Evolutionary conservation across 2,329 filamentous ascomycete species (phyloP).

Genomic region (Pseudohalonectria lignicola): DNA sequence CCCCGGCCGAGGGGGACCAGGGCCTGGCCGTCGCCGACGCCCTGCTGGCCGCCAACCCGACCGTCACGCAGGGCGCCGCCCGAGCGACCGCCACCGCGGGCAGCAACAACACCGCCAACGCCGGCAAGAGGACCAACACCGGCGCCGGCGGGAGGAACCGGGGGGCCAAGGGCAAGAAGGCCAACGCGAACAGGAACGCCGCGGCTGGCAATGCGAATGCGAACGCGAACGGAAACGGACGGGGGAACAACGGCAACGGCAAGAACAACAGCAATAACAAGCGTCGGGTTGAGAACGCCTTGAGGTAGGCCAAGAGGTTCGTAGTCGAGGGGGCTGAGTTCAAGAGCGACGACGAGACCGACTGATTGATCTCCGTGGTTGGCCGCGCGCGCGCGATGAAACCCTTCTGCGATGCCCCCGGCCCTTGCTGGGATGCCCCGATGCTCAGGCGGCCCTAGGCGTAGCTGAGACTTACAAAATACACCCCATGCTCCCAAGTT

Average conservation of each 20-base stretch:
- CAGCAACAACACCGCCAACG: not conserved
- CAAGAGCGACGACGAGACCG: not conserved
- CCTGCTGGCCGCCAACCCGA: slow-evolving; percentile 14
- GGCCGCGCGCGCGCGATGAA: too few relatives aligned
- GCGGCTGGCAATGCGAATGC: not conserved
- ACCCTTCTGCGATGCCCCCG: too few relatives aligned
- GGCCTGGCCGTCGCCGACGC: slow-evolving; percentile 19
- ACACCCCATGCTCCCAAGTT: too few relatives aligned
- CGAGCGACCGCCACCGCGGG: not conserved
- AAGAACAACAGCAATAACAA: slow-evolving; percentile 1
- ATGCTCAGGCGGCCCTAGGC: too few relatives aligned
- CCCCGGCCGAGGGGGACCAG: slow-evolving; percentile 17
- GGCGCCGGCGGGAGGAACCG: too few relatives aligned
- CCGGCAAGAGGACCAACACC: not conserved
- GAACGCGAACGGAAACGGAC: not conserved
- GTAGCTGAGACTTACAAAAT: too few relatives aligned
- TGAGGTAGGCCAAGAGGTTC: not conserved
- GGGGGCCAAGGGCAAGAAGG: not conserved
- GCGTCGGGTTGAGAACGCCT: not conserved
- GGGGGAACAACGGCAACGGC: not conserved
- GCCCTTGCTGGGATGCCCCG: too few relatives aligned
- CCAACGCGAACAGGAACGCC: not conserved
- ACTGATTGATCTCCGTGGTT: too few relatives aligned
- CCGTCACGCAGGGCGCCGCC: slow-evolving; percentile 8
- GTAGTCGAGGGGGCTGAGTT: not conserved